Base-by-base conservation (phyloP, 306 rosid genomes). In the Hylodesmum podocarpum region DNA sequence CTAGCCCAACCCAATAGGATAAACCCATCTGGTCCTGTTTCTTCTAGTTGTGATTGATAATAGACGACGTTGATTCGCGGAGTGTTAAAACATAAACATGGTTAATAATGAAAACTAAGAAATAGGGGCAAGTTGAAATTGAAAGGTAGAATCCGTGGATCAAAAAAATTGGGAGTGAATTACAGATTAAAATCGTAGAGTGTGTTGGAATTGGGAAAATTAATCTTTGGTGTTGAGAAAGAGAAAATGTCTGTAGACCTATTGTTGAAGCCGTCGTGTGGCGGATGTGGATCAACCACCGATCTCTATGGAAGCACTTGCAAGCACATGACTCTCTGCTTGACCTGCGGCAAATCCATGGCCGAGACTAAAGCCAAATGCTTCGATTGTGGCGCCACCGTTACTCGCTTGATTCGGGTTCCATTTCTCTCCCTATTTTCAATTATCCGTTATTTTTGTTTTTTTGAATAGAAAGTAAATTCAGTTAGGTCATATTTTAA, bases 271-370 rank as follows among this genome's bases (percentile, higher is more conserved):
- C 76, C 91, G 18, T 73, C 87, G 10, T 92, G 97, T 55, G 55
- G 90, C 25, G 93, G 91, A 27, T 92, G 97, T 51, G 90, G 92
- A 43, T 85, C 97, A 28, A 84, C 90, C 44, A 63, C 89, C 72
- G 93, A 92, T 59, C 72, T 92, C 67, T 92, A 92, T 58, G 97
- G 94, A 28, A 92, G 94, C 88, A 90, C 88, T 80, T 88, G 96
- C 87, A 92, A 90, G 82, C 97, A 90, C 83, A 78, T 88, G 93
- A 90, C 93, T 33, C 80, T 92, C 46, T 92, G 97, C 86, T 78
- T 86, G 79, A 78, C 84, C 16, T 92, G 97, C 51, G 93, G 96
- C 72, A 92, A 92, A 81, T 83, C 80, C 79, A 90, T 86, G 96
- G 93, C 96, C 2, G 86, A 88, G 85, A 88, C 83, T 12, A 84